phyloP scores from a whole-genome alignment of 495 filamentous ascomycete genomes.

The Neurospora sp. region DNA sequence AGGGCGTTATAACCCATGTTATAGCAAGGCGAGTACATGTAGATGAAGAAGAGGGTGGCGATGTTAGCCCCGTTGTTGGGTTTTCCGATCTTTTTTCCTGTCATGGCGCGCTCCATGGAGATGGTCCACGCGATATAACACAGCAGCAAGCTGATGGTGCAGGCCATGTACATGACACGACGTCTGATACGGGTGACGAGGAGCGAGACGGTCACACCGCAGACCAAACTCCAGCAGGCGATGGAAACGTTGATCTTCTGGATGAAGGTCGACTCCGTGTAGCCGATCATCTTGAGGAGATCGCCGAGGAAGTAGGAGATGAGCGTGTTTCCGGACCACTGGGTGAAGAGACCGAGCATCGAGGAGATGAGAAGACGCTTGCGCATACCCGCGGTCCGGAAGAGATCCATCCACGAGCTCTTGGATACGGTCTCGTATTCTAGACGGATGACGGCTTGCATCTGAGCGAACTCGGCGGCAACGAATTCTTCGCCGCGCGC shows the following conservation, averaged over 20 bases:
- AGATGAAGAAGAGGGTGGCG: constrained; percentile 50
- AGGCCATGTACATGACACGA: constrained; percentile 49
- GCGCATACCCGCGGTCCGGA: constrained; percentile 45
- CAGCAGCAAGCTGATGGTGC: constrained; percentile 39
- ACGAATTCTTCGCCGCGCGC: constrained; percentile 46
- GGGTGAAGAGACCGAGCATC: constrained; percentile 51
- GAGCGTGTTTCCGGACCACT: constrained; percentile 56
- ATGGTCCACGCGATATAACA: constrained; percentile 54
- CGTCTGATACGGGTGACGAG: constrained; percentile 43
- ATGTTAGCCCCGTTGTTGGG: constrained; percentile 31
- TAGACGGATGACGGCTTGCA: constrained; percentile 46
- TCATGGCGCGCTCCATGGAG: constrained; percentile 43
- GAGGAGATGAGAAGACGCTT: constrained; percentile 47
- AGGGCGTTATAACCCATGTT: constrained; percentile 60
- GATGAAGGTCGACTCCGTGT: constrained; percentile 40
- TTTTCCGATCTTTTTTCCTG: constrained; percentile 23
- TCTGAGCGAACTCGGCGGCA: constrained; percentile 51
- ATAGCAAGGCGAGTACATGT: constrained; percentile 52
- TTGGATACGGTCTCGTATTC: constrained; percentile 43
- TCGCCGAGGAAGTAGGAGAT: constrained; percentile 51
- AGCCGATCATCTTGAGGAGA: constrained; percentile 40
- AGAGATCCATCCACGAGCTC: constrained; percentile 45
- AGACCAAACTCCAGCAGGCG: constrained; percentile 47
- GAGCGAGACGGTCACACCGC: constrained; percentile 41
- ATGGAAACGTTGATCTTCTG: constrained; percentile 49